Evolutionary conservation across 306 rosid genomes (phyloP), one percentile per base, ranked within the genome.

Genomic region (Quillaja saponaria): DNA sequence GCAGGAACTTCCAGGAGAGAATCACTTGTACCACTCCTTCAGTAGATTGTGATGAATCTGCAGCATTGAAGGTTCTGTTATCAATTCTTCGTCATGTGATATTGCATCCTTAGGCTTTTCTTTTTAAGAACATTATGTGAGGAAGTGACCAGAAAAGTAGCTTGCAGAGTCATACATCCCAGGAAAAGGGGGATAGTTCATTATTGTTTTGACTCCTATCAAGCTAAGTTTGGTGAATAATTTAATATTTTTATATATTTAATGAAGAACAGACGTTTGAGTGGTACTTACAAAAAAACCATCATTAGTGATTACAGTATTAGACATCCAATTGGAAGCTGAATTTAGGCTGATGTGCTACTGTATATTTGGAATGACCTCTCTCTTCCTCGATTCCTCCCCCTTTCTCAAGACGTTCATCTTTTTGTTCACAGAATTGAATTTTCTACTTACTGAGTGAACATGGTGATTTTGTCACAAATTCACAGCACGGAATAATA

Each of bases 1-100:
- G 61, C 83, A 91, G 96, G 84, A 77, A 79, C 54, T 86, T 82
- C 66, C 96, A 81, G 17, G 78, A 76, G 60, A 47, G 64, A 42
- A 14, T 69, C 45, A 61, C 75, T 58, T 52, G 56, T 17, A 58
- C 69, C 53, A 18, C 63, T 56, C 67, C 62, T 45, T 61, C 63
- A 2, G 78, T 61, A 50, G 72, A 63, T 62, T 47, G 45, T 49
- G 35, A 46, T 69, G 64, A 58, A 54, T 17, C 47, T 56, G 67
- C 64, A 34, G 65, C 78, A 55, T 73, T 66, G 56, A 38, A 69
- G 81, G 83, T 78, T 64, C 55, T 40, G 13, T 63, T 12, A 39
- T 12, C 44, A 39, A 46, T 64, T 52, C 52, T 49, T 71, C 18
- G 10, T 39, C 44, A 54, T 46, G 44, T 40, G 41, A 13, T 40